Base-by-base conservation (phyloP, 208 protist genomes). In the Phytomonas sp. region DNA sequence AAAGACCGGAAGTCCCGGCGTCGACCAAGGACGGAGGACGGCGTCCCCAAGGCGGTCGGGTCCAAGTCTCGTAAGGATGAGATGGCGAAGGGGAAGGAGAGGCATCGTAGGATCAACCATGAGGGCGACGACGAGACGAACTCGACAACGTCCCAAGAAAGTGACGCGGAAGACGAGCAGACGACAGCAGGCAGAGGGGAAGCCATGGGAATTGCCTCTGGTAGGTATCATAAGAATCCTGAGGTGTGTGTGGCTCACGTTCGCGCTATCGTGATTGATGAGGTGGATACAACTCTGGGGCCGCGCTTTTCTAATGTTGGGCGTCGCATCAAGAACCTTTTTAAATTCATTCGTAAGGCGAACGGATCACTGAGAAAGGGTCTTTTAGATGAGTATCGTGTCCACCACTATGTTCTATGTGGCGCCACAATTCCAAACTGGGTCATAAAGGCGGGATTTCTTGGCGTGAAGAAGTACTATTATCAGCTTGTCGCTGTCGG, bases 381-480 rank as follows among this genome's bases (percentile, higher is more conserved):
- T 2, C 81, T 94, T 1, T 77, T 94, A 36, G 78, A 74, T 42
- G 91, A 96, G 71, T 90, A 84, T 70, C 91, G 91, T 33, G 77
- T 80, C 7, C 91, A 96, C 72, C 91, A 96, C 80, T 96, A 96
- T 76, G 85, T 96, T 5, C 81, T 96, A 33, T 96, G 91, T 74
- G 91, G 91, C 1, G 91, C 91, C 2, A 96, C 91, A 12, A 93
- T 96, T 67, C 91, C 91, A 4, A 94, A 96, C 73, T 96, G 91
- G 91, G 91, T 96, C 26, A 66, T 96, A 63, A 94, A 94, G 72
- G 88, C 88, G 4, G 88, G 91, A 10, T 96, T 96, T 72, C 82
- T 96, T 49, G 91, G 91, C 14, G 84, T 91, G 67, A 96, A 96
- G 77, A 96, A 96, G 81, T 96, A 92, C 80, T 92, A 94, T 82